phyloP scores from a whole-genome alignment of 352 stramenopile genomes.

The Phytophthora sp. region DNA sequence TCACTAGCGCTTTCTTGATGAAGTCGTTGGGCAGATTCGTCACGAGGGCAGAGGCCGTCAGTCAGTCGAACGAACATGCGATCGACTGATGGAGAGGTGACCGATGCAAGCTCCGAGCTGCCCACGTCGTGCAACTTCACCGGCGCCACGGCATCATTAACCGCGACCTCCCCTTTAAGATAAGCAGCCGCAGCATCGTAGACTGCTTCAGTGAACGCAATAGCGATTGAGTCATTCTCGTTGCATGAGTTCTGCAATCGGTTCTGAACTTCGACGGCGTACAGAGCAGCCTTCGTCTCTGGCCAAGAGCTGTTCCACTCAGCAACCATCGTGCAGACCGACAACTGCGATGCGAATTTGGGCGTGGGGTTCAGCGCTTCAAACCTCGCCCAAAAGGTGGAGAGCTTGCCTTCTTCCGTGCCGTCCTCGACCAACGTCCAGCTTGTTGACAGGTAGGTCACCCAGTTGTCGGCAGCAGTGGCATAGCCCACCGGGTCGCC shows the following conservation, averaged over 20 bases:
- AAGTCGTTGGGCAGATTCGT: slow-evolving; percentile 14
- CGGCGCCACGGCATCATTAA: slow-evolving; percentile 17
- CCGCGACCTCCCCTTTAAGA: slow-evolving; percentile 22
- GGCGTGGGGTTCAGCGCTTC: slow-evolving; percentile 1
- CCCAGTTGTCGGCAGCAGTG: slow-evolving; percentile 6
- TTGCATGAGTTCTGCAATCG: slow-evolving; percentile 17
- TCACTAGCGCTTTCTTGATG: no score
- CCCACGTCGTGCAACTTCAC: slow-evolving; percentile 25
- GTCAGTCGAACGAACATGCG: slow-evolving; percentile 39
- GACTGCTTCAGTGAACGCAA: slow-evolving; percentile 33
- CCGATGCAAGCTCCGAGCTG: slow-evolving; percentile 5
- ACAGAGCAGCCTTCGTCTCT: slow-evolving; percentile 5
- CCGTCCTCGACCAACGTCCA: slow-evolving; percentile 30
- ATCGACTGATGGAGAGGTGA: no score
- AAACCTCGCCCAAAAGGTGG: slow-evolving; percentile 41
- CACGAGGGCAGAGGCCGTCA: slow-evolving; percentile 29
- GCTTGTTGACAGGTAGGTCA: slow-evolving; percentile 17
- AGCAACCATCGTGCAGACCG: slow-evolving; percentile 31
- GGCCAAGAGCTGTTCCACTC: slow-evolving; percentile 34
- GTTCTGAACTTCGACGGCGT: slow-evolving; percentile 18
- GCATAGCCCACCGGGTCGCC: slow-evolving; percentile 1
- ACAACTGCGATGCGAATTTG: not conserved
- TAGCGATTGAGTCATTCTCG: slow-evolving; percentile 35
- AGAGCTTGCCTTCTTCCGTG: slow-evolving; percentile 8
- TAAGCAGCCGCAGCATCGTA: slow-evolving; percentile 7